phyloP scores from a whole-genome alignment of 2,329 filamentous ascomycete species.

The Colletotrichum karsti region DNA sequence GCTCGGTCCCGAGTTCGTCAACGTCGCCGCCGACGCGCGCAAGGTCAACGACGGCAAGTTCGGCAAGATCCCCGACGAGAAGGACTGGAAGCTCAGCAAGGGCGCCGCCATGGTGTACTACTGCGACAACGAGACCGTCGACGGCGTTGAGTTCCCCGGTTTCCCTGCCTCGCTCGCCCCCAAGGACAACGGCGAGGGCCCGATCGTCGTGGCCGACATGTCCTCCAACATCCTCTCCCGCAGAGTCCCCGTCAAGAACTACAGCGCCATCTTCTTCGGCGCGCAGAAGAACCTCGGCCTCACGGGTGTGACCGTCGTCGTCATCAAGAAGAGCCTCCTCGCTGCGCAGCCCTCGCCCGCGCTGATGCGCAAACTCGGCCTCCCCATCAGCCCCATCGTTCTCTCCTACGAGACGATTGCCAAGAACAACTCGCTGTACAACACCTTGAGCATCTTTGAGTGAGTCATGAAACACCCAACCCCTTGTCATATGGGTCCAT shows the following conservation, averaged over 20 bases:
- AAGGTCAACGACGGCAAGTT: constrained; percentile 81
- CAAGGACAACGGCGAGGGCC: constrained; percentile 67
- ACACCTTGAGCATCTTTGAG: constrained; percentile 94
- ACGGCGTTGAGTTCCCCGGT: constrained; percentile 89
- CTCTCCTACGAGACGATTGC: constrained; percentile 85
- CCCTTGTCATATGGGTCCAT: not conserved
- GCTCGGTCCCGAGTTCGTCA: constrained; percentile 81
- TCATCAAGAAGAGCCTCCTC: constrained; percentile 84
- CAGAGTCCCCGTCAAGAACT: constrained; percentile 79
- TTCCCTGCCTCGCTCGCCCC: constrained; percentile 72
- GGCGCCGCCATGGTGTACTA: constrained; percentile 82
- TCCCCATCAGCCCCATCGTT: constrained; percentile 83
- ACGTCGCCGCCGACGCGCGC: constrained; percentile 77
- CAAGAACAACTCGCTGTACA: constrained; percentile 96
- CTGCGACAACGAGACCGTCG: constrained; percentile 94
- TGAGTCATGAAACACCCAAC: constrained; percentile 43
- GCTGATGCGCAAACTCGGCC: constrained; percentile 76
- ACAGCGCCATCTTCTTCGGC: constrained; percentile 87
- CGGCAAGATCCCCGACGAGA: constrained; percentile 81
- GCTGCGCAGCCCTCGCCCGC: constrained; percentile 75
- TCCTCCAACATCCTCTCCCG: constrained; percentile 91
- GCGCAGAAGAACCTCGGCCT: constrained; percentile 94
- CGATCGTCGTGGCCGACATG: constrained; percentile 91
- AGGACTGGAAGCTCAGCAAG: constrained; percentile 77
- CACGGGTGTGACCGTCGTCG: constrained; percentile 85